phyloP scores from a whole-genome alignment of 2,329 filamentous ascomycete species.

The Fusarium sp. region DNA sequence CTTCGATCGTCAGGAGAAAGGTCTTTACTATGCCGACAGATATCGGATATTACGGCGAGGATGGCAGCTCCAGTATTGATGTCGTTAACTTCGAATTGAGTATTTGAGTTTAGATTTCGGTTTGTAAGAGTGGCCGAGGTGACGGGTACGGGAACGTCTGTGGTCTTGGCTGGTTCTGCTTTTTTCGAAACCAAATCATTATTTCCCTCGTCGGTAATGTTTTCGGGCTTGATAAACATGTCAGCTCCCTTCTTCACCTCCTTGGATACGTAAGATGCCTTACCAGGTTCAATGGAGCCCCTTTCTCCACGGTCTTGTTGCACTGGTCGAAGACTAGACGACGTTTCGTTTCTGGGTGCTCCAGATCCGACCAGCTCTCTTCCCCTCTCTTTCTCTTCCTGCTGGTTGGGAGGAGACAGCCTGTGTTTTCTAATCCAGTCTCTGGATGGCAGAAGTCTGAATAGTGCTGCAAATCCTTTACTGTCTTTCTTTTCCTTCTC shows the following conservation, averaged over 20 bases:
- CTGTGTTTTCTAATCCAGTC: background rate
- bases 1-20: slow-evolving; percentile 1
- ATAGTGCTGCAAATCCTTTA: background rate
- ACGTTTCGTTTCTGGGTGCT: background rate
- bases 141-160: background rate
- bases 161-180: background rate
- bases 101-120: no score
- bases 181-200: background rate
- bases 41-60: slow-evolving; percentile 8
- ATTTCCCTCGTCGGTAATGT: background rate
- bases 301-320: background rate
- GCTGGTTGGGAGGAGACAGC: background rate
- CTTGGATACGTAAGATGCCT: background rate
- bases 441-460: background rate
- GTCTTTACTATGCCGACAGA: slow-evolving; percentile 4
- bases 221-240: background rate
- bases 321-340: background rate
- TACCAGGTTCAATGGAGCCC: background rate
- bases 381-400: slow-evolving; percentile 6
- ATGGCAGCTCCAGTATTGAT: slow-evolving; percentile 6
- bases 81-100: background rate
- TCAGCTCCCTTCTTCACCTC: background rate
- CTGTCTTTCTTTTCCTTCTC: background rate
- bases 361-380: background rate
- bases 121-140: background rate